Evolutionary conservation across 2,329 filamentous ascomycete genomes (phyloP).

Genomic region (Phaeosphaeria sp.): DNA sequence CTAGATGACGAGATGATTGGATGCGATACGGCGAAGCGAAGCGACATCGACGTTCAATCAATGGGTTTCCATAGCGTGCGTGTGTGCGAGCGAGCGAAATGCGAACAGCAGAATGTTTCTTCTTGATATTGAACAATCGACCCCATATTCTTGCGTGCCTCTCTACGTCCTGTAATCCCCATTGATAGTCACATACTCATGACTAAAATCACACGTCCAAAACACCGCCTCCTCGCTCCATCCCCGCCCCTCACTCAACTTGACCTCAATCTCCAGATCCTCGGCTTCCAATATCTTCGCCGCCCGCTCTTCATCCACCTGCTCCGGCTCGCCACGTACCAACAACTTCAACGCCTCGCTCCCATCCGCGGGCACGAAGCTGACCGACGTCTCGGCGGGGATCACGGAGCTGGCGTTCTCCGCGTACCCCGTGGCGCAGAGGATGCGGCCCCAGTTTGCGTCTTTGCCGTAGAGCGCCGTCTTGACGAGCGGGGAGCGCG

Average conservation of each 20-base stretch:
- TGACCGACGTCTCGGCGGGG: slow-evolving; percentile 76
- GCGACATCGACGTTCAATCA: neutral
- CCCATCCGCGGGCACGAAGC: slow-evolving; percentile 80
- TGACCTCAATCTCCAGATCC: slow-evolving; percentile 78
- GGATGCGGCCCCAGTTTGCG: slow-evolving; percentile 97
- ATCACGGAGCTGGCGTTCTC: slow-evolving; percentile 69
- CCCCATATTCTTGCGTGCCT: neutral
- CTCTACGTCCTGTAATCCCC: slow-evolving; percentile 68
- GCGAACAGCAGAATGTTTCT: neutral
- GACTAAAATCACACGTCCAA: slow-evolving; percentile 88
- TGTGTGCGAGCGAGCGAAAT: neutral
- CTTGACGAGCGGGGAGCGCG: slow-evolving; percentile 91
- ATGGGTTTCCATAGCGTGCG: neutral
- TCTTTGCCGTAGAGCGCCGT: slow-evolving; percentile 96
- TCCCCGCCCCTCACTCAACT: slow-evolving; percentile 67
- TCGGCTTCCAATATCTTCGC: slow-evolving; percentile 79
- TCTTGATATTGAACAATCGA: neutral
- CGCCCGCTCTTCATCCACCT: slow-evolving; percentile 77
- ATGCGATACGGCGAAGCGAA: neutral
- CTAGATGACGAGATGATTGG: slow-evolving; percentile 14
- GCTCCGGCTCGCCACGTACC: slow-evolving; percentile 80
- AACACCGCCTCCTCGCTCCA: slow-evolving; percentile 71
- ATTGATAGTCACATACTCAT: slow-evolving; percentile 79
- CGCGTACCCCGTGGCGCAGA: slow-evolving; percentile 90
- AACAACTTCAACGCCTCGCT: slow-evolving; percentile 77